Evolutionary conservation across 108 stramenopile species (phyloP), one percentile per base, ranked within the genome.

Genomic region (Fragilaria crotonensis): DNA sequence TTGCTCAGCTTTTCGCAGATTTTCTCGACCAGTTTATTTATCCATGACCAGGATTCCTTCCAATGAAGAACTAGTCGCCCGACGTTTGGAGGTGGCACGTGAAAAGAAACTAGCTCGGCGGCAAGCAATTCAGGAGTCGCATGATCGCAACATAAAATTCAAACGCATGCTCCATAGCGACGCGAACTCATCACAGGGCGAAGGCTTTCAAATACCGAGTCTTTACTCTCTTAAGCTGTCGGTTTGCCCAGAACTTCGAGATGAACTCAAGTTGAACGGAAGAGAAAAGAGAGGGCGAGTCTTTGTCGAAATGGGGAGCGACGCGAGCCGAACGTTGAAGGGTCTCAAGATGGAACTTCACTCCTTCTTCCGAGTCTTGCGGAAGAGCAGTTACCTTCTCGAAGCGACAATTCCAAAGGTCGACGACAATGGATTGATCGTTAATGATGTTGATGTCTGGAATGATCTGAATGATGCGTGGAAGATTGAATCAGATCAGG

Each of bases 261-360:
- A 73, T 18, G 84, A 89, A 60, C 53, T 93, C 56, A 70, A 72
- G 30, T 67, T 93, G 63, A 81, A 72, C 65, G 91, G 91, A 17
- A 54, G 91, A 5, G 91, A 93, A 73, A 89, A 87, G 57, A 62
- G 91, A 28, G 91, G 91, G 7, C 64, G 91, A 28, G 86, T 89
- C 51, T 93, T 93, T 64, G 65, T 93, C 14, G 84, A 89, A 67
- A 23, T 63, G 1, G 57, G 65, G 3, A 74, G 77, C 2, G 48
- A 64, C 26, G 80, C 71, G n/a, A 68, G 67, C 30, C 55, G 25
- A 30, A 79, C 77, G 11, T 47, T 93, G 25, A 70, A 69, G 55
- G 84, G 77, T 33, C 58, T 93, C 27, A 74, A 77, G 46, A 32
- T 61, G 26, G 86, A 85, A 51, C 58, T 93, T 23, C 83, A 81